These are phyloP conservation scores for Trichoderma pleuroti DNA, from an alignment of 2,329 filamentous ascomycete genomes.

Conservation along the genomic window DNA sequence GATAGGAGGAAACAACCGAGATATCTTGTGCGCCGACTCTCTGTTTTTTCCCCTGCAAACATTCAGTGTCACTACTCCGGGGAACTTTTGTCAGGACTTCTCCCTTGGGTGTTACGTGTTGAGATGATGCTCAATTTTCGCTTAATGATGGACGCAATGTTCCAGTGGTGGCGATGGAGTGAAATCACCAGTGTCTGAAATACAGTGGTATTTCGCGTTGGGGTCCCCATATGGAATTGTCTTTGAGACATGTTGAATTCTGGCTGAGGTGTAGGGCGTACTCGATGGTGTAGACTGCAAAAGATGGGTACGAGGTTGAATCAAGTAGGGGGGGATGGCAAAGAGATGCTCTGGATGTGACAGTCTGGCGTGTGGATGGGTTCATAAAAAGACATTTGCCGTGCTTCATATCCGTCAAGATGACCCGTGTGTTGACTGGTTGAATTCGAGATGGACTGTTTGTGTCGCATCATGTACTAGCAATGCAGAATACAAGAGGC, in stretches of 20 bases:
- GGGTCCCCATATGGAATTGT: not conserved
- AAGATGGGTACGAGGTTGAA: not conserved
- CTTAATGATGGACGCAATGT: not conserved
- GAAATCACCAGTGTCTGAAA: not conserved
- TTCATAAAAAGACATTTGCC: not conserved
- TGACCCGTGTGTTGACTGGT: too few species aligned
- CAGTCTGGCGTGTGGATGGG: not conserved
- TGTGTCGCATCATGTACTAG: not conserved
- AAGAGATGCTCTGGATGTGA: not conserved
- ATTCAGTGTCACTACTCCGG: not conserved
- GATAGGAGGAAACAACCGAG: not conserved
- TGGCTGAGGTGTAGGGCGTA: not conserved
- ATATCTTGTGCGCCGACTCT: not conserved
- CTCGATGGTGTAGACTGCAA: not conserved
- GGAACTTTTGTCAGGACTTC: not conserved
- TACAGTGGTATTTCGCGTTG: not conserved
- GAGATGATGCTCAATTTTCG: not conserved
- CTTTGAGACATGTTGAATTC: not conserved
- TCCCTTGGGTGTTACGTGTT: not conserved
- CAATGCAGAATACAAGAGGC: not conserved
- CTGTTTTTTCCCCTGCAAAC: not conserved
- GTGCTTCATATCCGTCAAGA: not conserved
- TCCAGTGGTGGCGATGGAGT: not conserved
- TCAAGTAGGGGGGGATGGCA: not conserved
- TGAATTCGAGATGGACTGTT: not conserved